These are phyloP conservation scores for Trametes coccinea DNA, from an alignment of 768 basidiomycete species.

Conservation along the genomic window DNA sequence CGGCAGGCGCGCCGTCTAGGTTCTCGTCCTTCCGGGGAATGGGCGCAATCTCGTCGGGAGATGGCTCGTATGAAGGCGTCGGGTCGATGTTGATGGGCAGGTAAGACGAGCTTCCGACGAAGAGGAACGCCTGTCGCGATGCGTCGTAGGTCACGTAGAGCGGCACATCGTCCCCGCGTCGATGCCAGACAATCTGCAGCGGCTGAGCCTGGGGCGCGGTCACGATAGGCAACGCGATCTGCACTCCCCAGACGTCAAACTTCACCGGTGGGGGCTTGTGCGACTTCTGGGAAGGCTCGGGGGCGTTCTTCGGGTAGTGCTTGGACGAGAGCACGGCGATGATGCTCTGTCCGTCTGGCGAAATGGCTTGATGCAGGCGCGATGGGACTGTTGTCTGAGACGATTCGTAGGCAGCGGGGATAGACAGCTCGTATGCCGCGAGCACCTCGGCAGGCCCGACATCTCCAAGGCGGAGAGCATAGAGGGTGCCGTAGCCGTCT, in stretches of 20 bases:
- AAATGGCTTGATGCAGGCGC: conserved; percentile 45
- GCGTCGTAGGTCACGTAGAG: conserved; percentile 52
- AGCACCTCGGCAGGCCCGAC: conserved; percentile 44
- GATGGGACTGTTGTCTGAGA: conserved; percentile 39
- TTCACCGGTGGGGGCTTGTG: conserved; percentile 37
- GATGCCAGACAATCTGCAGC: conserved; percentile 66
- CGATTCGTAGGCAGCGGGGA: conserved; percentile 26
- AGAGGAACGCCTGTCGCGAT: conserved; percentile 47
- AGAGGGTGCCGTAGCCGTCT: conserved; percentile 71
- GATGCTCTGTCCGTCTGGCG: conserved; percentile 39
- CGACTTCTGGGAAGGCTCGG: conserved; percentile 3
- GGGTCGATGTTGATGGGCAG: conserved; percentile 39
- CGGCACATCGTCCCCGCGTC: conserved; percentile 71
- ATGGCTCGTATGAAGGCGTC: conserved; percentile 51
- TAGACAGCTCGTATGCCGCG: conserved; percentile 51
- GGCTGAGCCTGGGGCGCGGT: conserved; percentile 35
- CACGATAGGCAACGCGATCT: conserved; percentile 46
- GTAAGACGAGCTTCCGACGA: conserved; percentile 62
- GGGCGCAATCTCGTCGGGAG: conserved; percentile 64
- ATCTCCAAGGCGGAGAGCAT: conserved; percentile 51
- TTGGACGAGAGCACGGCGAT: conserved; percentile 61
- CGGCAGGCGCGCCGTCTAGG: conserved; percentile 40
- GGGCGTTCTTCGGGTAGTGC: conserved; percentile 34
- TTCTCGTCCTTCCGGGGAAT: conserved; percentile 65
- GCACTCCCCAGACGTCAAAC: conserved; percentile 69